These are phyloP conservation scores for Acanthamoeba royreba DNA, from an alignment of 208 protist species.

Conservation along the genomic window DNA sequence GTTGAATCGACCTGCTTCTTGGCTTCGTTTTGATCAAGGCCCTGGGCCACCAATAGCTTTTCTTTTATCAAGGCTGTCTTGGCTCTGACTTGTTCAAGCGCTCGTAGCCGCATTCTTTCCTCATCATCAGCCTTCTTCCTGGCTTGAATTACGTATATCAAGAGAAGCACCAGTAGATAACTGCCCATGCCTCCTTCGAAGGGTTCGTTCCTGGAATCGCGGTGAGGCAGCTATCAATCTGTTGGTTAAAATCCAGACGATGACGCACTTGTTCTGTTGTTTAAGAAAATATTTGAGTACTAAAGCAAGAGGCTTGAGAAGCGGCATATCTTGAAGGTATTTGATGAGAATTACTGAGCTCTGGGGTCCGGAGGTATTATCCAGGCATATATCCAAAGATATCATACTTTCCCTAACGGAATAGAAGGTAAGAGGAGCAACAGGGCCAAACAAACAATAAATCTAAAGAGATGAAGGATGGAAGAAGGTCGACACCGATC, in stretches of 20 bases:
- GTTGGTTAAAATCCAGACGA: not conserved
- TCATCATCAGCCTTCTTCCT: not conserved
- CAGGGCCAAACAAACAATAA: not conserved
- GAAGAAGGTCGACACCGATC: not conserved
- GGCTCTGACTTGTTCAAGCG: no score
- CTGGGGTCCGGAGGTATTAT: not conserved
- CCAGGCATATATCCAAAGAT: not conserved
- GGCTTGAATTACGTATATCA: not conserved
- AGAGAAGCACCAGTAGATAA: not conserved
- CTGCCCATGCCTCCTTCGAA: not conserved
- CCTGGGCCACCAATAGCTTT: no score
- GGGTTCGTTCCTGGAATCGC: not conserved
- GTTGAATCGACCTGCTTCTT: not conserved
- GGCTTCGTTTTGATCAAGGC: no score
- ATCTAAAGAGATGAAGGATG: not conserved
- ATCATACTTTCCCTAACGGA: not conserved
- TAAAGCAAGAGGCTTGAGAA: not conserved
- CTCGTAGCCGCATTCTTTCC: not conserved
- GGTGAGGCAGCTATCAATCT: not conserved
- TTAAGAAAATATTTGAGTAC: not conserved
- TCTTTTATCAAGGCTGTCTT: no score
- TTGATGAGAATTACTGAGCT: not conserved
- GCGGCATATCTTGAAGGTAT: not conserved
- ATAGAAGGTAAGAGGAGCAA: no score
- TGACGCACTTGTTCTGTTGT: not conserved